These are phyloP conservation scores for Colletotrichum endophyticum DNA, from an alignment of 2,329 filamentous ascomycete species.

Conservation along the genomic window DNA sequence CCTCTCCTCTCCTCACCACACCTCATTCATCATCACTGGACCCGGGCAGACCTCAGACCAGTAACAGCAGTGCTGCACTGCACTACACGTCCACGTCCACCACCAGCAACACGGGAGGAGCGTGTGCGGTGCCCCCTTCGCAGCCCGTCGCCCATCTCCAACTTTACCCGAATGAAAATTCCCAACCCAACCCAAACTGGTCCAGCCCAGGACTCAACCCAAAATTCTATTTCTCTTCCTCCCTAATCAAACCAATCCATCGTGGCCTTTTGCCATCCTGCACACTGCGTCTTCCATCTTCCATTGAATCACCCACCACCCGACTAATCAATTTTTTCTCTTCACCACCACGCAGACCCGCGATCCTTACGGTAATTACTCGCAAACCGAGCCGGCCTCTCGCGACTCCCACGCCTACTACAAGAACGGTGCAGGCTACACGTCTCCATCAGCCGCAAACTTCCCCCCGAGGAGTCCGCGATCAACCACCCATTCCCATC, in stretches of 20 bases:
- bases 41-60: background rate
- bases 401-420: constrained; percentile 45
- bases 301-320: constrained; percentile 7
- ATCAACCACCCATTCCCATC: constrained; percentile 39
- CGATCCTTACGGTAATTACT: constrained; percentile 54
- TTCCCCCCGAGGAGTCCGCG: constrained; percentile 56
- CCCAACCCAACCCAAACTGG: constrained; percentile 18
- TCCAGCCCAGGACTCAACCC: constrained; percentile 19
- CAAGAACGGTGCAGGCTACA: constrained; percentile 51
- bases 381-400: constrained; percentile 39
- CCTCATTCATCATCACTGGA: background rate
- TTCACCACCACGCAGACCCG: constrained; percentile 43
- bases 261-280: constrained; percentile 5
- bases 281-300: background rate
- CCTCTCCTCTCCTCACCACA: background rate
- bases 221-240: constrained; percentile 3
- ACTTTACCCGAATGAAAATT: constrained; percentile 17
- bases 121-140: background rate
- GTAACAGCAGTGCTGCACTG: background rate
- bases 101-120: background rate
- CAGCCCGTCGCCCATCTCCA: constrained; percentile 6
- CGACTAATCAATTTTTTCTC: constrained; percentile 18
- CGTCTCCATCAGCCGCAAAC: constrained; percentile 50
- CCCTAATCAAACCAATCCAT: background rate
- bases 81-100: background rate